phyloP scores from a whole-genome alignment of 2,329 filamentous ascomycete genomes.

The Cladophialophora immunda region DNA sequence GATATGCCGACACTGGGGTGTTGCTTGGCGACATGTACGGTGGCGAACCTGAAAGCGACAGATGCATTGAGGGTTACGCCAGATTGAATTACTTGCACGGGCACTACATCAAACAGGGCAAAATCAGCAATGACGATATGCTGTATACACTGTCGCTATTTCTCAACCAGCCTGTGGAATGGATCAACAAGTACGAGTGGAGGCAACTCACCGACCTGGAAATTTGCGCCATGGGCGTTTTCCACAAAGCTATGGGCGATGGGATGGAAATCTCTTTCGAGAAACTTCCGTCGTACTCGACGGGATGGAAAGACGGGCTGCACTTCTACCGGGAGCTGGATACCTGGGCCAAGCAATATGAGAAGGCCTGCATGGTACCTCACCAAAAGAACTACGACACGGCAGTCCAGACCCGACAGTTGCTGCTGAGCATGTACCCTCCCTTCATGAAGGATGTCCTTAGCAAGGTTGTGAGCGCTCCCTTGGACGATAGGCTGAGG shows the following conservation, averaged over 20 bases:
- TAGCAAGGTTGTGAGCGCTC: constrained; percentile 61
- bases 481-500: constrained; percentile 72
- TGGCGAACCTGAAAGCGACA: constrained; percentile 46
- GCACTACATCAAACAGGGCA: constrained; percentile 64
- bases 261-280: constrained; percentile 68
- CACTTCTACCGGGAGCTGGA: constrained; percentile 57
- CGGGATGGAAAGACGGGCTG: constrained; percentile 56
- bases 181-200: constrained; percentile 75
- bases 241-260: constrained; percentile 74
- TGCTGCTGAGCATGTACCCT: constrained; percentile 68
- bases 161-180: constrained; percentile 70
- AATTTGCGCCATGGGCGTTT: constrained; percentile 66
- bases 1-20: constrained; percentile 62
- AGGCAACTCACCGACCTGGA: constrained; percentile 72
- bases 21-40: constrained; percentile 61
- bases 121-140: constrained; percentile 70
- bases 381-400: constrained; percentile 41
- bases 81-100: constrained; percentile 72
- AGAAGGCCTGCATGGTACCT: constrained; percentile 63
- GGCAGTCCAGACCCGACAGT: constrained; percentile 67
- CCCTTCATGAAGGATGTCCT: constrained; percentile 56
- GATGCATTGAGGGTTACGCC: constrained; percentile 63
- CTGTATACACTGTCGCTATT: constrained; percentile 73
- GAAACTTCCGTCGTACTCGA: constrained; percentile 47
- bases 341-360: constrained; percentile 62